Base-by-base conservation (phyloP, 192 early-diverging fungal genomes). In the Ambispora gerdemannii region DNA sequence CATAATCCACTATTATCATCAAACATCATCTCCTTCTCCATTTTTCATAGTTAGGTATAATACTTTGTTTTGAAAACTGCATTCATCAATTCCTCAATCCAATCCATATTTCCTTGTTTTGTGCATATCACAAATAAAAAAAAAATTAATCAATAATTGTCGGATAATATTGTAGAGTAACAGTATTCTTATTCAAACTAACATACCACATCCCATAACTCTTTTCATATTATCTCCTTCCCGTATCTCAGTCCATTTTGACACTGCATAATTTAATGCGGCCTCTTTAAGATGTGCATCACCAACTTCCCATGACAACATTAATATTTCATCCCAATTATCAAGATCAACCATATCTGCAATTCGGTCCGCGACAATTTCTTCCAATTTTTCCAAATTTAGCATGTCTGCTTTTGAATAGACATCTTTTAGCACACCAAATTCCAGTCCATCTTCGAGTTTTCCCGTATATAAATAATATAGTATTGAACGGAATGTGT, bases 391-490 rank as follows among this genome's bases (percentile, higher is more conserved):
- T 59, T 70, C 68, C 6, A 70, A 24, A 70, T 59, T 59, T 27
- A 70, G 28, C 68, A 70, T 70, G n/a, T 70, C 68, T 11, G 68
- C 68, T 49, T 70, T 70, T 20, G 55, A 58, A 59, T 70, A 70
- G 53, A 70, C 55, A 60, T 70, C 68, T 43, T 70, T 70, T 32
- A 70, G 49, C 30, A 70, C 34, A 47, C 59, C 55, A 60, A 70
- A 59, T 30, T 47, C 35, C 17, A 59, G n/a, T 30, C 38, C 22
- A 27, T 58, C 68, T 19, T 59, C 68, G 17, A 70, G 20, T 30
- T 49, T 49, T 7, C 68, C 68, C 4, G 68, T 59, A 59, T 70
- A 70, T 20, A 70, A 31, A 15, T 59, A 70, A 59, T 59, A 70
- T 38, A 70, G 49, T 47, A 70, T 60, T 22, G 68, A 58, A n/a